phyloP scores from a whole-genome alignment of 352 stramenopile species.

The Aphanomyces cochlioides region DNA sequence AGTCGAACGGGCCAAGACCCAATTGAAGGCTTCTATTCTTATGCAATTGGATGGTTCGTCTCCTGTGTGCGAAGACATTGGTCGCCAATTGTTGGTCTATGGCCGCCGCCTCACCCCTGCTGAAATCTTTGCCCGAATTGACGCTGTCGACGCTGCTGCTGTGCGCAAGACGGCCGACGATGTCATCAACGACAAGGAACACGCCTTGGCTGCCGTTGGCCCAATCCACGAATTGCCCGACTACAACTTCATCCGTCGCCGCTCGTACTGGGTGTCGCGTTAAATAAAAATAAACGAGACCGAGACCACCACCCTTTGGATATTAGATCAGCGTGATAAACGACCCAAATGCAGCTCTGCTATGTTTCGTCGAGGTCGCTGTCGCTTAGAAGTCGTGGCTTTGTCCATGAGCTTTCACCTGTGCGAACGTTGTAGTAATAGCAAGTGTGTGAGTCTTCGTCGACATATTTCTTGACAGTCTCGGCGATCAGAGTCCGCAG shows the following conservation, averaged over 20 bases:
- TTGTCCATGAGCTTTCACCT: slow-evolving; percentile 22
- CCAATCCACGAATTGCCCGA: slow-evolving; percentile 98
- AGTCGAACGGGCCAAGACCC: slow-evolving; percentile 96
- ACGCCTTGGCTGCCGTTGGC: slow-evolving; percentile 96
- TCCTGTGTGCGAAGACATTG: slow-evolving; percentile 99
- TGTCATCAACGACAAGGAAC: slow-evolving; percentile 98
- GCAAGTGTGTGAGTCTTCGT: slow-evolving; percentile 4
- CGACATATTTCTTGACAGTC: slow-evolving; percentile 1
- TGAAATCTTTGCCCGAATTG: slow-evolving; percentile 99
- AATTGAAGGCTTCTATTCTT: slow-evolving; percentile 99
- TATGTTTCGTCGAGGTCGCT: slow-evolving; percentile 3
- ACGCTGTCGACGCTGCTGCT: slow-evolving; percentile 95
- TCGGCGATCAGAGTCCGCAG: not conserved
- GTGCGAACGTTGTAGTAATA: slow-evolving; percentile 20
- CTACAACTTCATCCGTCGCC: slow-evolving; percentile 99
- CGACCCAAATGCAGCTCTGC: not conserved
- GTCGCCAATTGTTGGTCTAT: slow-evolving; percentile 97
- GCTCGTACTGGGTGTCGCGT: slow-evolving; percentile 97
- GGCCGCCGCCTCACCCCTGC: slow-evolving; percentile 95
- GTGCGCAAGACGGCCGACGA: slow-evolving; percentile 86
- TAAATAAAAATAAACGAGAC: slow-evolving; percentile 48
- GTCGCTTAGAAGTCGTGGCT: slow-evolving; percentile 2
- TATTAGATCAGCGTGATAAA: slow-evolving; percentile 21
- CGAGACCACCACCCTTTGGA: slow-evolving; percentile 27
- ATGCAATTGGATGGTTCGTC: slow-evolving; percentile 98